Conservation (phyloP, 768 basidiomycete genomes). For the Lentinus brumalis region DNA sequence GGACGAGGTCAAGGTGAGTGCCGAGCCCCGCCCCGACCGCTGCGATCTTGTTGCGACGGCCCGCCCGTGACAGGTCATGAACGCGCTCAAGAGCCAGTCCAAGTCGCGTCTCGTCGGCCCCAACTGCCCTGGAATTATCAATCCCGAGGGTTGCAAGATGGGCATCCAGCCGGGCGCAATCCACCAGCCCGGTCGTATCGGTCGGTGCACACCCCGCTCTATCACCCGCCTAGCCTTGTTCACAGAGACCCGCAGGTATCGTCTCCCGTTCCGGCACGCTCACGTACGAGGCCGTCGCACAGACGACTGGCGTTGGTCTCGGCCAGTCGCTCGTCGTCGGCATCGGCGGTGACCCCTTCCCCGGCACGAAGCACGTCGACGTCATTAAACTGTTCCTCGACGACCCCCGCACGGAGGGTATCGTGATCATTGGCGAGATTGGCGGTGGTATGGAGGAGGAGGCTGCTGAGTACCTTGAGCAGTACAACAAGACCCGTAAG, state of each 20-base stretch:
- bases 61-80: constrained; percentile 64
- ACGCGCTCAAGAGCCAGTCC: constrained; percentile 91
- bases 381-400: constrained; percentile 95
- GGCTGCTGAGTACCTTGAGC: constrained; percentile 93
- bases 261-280: constrained; percentile 95
- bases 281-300: constrained; percentile 98
- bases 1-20: constrained; percentile 84
- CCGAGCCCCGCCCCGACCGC: neutral
- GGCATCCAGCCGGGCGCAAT: constrained; percentile 98
- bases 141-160: constrained; percentile 98
- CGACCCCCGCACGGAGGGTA: constrained; percentile 94
- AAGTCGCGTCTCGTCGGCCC: constrained; percentile 96
- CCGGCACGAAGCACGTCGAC: constrained; percentile 93
- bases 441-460: constrained; percentile 99
- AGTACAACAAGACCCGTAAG: constrained; percentile 85
- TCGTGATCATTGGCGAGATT: constrained; percentile 98
- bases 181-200: constrained; percentile 94
- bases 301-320: constrained; percentile 93
- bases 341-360: constrained; percentile 97
- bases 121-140: constrained; percentile 98
- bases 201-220: constrained; percentile 42
- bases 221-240: neutral
- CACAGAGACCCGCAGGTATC: constrained; percentile 57
- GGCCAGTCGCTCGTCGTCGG: constrained; percentile 97
- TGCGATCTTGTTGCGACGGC: neutral